These are phyloP conservation scores for Colletotrichum coccodes DNA, from an alignment of 2,329 filamentous ascomycete species.

Conservation along the genomic window DNA sequence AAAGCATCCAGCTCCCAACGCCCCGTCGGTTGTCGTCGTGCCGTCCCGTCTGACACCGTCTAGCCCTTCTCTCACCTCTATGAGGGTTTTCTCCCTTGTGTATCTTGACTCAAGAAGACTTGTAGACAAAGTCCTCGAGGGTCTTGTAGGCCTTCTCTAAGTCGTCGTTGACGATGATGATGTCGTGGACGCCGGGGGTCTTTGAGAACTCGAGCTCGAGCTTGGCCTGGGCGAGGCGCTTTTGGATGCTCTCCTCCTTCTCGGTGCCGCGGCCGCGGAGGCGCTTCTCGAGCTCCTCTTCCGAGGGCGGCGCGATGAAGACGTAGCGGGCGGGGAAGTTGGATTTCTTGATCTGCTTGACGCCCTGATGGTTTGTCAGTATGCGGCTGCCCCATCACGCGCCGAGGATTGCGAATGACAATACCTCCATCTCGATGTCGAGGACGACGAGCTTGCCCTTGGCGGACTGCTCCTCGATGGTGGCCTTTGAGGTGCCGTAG, in stretches of 20 bases:
- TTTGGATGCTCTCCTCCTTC: slow-evolving; percentile 75
- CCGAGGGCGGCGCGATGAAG: slow-evolving; percentile 84
- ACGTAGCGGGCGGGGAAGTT: slow-evolving; percentile 81
- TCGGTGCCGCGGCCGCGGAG: slow-evolving; percentile 83
- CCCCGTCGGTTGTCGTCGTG: not conserved
- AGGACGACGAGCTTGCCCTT: slow-evolving; percentile 82
- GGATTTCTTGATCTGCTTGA: slow-evolving; percentile 89
- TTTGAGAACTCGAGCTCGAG: slow-evolving; percentile 80
- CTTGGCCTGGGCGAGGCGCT: slow-evolving; percentile 76
- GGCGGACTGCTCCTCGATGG: slow-evolving; percentile 79
- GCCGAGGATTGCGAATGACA: too few species aligned
- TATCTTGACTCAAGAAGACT: slow-evolving; percentile 32
- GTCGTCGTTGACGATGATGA: slow-evolving; percentile 52
- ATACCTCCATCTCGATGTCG: slow-evolving; percentile 96
- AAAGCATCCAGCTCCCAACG: slow-evolving; percentile 20
- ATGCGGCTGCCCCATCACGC: slow-evolving; percentile 44
- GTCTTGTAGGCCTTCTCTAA: slow-evolving; percentile 62
- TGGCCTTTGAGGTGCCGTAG: slow-evolving; percentile 86
- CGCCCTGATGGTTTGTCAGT: slow-evolving; percentile 60
- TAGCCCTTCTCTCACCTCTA: not conserved
- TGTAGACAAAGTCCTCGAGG: slow-evolving; percentile 61
- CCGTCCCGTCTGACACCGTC: not conserved
- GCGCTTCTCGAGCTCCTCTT: slow-evolving; percentile 78
- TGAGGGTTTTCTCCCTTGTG: not conserved
- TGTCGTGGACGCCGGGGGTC: slow-evolving; percentile 64